These are phyloP conservation scores for Diplocarpon rosae DNA, from an alignment of 2,329 filamentous ascomycete species.

Conservation along the genomic window DNA sequence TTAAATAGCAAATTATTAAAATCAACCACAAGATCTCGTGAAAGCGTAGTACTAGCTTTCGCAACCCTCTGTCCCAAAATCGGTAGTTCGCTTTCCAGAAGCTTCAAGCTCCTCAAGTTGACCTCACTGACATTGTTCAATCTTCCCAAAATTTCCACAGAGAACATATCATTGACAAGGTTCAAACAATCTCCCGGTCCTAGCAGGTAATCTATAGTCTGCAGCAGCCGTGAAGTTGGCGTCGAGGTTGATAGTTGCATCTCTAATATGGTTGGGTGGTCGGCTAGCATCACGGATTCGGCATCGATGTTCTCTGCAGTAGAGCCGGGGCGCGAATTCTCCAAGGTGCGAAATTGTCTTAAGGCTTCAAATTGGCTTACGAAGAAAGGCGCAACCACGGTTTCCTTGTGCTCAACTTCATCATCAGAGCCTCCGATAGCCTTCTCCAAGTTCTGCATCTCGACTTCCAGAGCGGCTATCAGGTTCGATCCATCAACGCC, in stretches of 20 bases:
- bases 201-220: conserved; percentile 24
- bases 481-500: conserved; percentile 28
- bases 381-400: conserved; percentile 38
- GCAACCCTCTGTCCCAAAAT: conserved; percentile 41
- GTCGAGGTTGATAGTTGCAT: conserved; percentile 22
- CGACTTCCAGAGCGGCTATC: conserved; percentile 37
- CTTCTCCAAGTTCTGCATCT: conserved; percentile 41
- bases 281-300: conserved; percentile 23
- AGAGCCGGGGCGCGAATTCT: conserved; percentile 5
- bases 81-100: conserved; percentile 55
- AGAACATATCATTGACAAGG: conserved; percentile 38
- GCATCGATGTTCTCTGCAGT: conserved; percentile 6
- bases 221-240: conserved; percentile 15
- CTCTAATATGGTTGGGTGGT: conserved; percentile 21
- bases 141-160: conserved; percentile 43
- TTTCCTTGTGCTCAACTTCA: conserved; percentile 27
- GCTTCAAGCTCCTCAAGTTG: conserved; percentile 46
- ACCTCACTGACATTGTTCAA: conserved; percentile 41
- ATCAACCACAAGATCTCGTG: conserved; percentile 36
- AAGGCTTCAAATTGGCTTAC: conserved; percentile 44
- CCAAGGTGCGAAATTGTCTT: conserved; percentile 33
- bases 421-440: conserved; percentile 27
- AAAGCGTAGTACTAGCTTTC: conserved; percentile 26
- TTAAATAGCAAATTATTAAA: conserved; percentile 27
- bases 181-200: conserved; percentile 27